These are phyloP conservation scores for Erythrophleum fordii DNA, from an alignment of 306 rosid genomes.

Conservation along the genomic window DNA sequence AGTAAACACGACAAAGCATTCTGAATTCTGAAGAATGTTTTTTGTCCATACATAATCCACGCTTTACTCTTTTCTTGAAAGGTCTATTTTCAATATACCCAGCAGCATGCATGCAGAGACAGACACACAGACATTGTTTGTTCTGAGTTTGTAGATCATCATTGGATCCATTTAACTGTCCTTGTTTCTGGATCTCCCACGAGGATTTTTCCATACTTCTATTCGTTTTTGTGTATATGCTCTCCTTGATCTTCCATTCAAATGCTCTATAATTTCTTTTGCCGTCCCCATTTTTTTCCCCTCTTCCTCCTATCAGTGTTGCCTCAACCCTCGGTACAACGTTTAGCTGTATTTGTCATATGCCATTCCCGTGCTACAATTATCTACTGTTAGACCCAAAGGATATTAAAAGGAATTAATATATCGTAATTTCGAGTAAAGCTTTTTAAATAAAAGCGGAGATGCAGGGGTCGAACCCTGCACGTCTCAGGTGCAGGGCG, in stretches of 20 bases:
- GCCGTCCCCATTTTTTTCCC: too few relatives aligned
- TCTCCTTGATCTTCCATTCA: not conserved
- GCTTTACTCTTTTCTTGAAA: conserved; percentile 33
- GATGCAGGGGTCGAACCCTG: conserved; percentile 55
- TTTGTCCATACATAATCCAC: not conserved
- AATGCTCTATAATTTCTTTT: not conserved
- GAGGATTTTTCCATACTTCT: not conserved
- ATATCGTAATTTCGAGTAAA: not conserved
- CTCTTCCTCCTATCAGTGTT: not conserved
- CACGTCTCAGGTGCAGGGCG: conserved; percentile 39
- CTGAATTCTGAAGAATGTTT: conserved; percentile 34
- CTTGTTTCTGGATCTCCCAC: not conserved
- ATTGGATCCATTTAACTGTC: not conserved
- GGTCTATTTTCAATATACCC: conserved; percentile 53
- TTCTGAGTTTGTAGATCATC: conserved; percentile 2
- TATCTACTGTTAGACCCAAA: too few relatives aligned
- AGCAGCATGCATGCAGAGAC: conserved; percentile 9
- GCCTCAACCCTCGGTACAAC: too few relatives aligned
- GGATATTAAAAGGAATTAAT: too few relatives aligned
- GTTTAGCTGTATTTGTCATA: too few relatives aligned
- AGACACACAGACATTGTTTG: conserved; percentile 38
- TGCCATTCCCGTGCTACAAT: too few relatives aligned
- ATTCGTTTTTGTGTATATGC: not conserved
- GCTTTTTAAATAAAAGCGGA: not conserved
- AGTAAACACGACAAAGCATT: conserved; percentile 14